A percentile compares a stretch with the other conserved stretches of the same genome.
Conservation (phyloP, 768 basidiomycete genomes). For the Dacryopinax spathularia region DNA sequence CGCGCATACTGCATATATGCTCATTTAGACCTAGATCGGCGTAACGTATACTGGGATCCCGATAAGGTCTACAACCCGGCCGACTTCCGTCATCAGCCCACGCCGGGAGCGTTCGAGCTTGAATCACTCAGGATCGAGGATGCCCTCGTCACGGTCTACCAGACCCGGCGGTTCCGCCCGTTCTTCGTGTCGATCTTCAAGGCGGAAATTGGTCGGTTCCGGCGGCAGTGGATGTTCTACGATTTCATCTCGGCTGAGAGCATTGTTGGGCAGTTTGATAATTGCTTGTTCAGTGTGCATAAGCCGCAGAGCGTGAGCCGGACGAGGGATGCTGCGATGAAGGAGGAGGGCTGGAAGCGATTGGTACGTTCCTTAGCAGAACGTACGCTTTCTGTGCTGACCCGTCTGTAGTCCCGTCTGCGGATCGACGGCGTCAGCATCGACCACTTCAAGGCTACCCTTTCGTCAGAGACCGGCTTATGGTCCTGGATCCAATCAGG, state of each 20-base stretch:
- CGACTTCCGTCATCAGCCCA: constrained; percentile 56
- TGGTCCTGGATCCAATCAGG: constrained; percentile 97
- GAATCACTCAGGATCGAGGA: constrained; percentile 84
- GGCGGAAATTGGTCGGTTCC: constrained; percentile 66
- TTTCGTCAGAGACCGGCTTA: constrained; percentile 61
- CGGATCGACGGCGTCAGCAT: constrained; percentile 94
- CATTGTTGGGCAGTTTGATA: constrained; percentile 94
- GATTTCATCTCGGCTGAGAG: constrained; percentile 90
- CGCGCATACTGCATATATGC: neutral
- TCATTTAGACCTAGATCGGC: constrained; percentile 46
- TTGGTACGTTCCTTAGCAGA: constrained; percentile 44
- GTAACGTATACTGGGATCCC: constrained; percentile 73
- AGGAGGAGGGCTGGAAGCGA: constrained; percentile 70
- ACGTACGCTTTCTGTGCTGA: constrained; percentile 9
- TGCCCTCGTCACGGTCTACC: constrained; percentile 83
- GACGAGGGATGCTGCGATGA: constrained; percentile 71
- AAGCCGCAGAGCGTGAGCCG: constrained; percentile 90
- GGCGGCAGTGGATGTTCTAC: constrained; percentile 92
- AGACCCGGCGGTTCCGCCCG: constrained; percentile 83
- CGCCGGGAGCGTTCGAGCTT: constrained; percentile 80
- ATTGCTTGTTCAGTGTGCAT: constrained; percentile 91
- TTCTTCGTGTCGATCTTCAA: constrained; percentile 87
- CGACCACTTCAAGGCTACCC: constrained; percentile 81
- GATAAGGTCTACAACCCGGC: constrained; percentile 69
- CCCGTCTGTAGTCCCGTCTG: constrained; percentile 58